Percentiles rank a stretch among this genome's conserved stretches.
phyloP scores from a whole-genome alignment of 2,329 filamentous ascomycete genomes.

The Lachnellula willkommii region DNA sequence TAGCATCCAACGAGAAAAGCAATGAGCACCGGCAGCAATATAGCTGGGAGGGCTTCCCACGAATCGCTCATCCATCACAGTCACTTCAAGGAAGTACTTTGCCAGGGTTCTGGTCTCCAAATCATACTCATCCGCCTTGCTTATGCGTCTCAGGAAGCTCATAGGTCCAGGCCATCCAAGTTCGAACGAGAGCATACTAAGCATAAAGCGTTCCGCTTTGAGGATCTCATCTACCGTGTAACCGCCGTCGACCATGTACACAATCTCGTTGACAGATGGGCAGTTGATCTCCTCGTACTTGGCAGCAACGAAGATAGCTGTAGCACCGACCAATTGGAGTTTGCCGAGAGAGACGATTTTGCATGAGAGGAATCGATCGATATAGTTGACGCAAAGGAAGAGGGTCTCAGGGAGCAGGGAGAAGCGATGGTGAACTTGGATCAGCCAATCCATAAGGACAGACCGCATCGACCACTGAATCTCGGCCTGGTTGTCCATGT shows the following conservation, averaged over 20 bases:
- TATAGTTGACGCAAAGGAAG: slow-evolving; percentile 92
- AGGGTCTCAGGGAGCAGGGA: slow-evolving; percentile 87
- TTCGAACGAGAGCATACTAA: slow-evolving; percentile 92
- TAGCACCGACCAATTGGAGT: slow-evolving; percentile 91
- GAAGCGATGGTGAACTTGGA: slow-evolving; percentile 93
- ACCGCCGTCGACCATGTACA: slow-evolving; percentile 95
- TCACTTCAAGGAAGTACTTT: slow-evolving; percentile 96
- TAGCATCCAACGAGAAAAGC: slow-evolving; percentile 80
- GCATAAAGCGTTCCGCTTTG: slow-evolving; percentile 97
- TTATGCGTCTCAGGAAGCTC: slow-evolving; percentile 94
- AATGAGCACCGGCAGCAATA: slow-evolving; percentile 85
- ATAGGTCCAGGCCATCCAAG: slow-evolving; percentile 98
- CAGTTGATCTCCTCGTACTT: slow-evolving; percentile 99
- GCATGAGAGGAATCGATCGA: slow-evolving; percentile 89
- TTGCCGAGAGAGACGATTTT: slow-evolving; percentile 95
- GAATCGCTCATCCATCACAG: slow-evolving; percentile 97
- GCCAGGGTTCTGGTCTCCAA: slow-evolving; percentile 89
- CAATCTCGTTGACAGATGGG: slow-evolving; percentile 88
- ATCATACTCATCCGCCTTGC: slow-evolving; percentile 98
- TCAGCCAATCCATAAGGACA: slow-evolving; percentile 95
- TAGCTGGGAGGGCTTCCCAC: slow-evolving; percentile 88
- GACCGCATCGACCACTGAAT: slow-evolving; percentile 99
- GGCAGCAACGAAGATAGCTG: slow-evolving; percentile 89
- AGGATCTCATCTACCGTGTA: slow-evolving; percentile 89
- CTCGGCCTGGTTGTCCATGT: slow-evolving; percentile 97